These are phyloP conservation scores for Nicotiana tabacum DNA, from an alignment of 257 asterid genomes.

Conservation along the genomic window DNA sequence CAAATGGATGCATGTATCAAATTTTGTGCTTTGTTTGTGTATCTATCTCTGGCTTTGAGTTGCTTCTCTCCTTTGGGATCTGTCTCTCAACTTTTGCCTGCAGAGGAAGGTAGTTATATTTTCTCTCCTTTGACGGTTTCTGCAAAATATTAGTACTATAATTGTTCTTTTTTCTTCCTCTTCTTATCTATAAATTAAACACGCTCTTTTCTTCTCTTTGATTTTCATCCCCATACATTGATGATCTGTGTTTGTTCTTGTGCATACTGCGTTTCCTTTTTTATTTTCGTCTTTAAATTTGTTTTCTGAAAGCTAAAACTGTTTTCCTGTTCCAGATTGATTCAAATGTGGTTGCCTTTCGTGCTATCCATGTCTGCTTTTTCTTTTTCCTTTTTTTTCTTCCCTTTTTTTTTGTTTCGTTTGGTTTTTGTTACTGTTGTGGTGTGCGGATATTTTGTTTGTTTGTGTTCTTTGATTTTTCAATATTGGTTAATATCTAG, in stretches of 20 bases:
- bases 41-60: background rate
- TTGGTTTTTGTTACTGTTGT: background rate
- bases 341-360: background rate
- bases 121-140: background rate
- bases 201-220: background rate
- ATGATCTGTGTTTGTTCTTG: background rate
- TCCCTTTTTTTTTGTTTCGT: background rate
- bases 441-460: background rate
- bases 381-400: background rate
- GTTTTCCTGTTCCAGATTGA: background rate
- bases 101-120: constrained; percentile 9
- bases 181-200: background rate
- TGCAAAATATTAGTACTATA: background rate
- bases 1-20: background rate
- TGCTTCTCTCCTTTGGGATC: background rate
- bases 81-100: constrained; percentile 9
- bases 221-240: background rate
- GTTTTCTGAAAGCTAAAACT: background rate
- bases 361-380: background rate
- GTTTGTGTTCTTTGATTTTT: background rate
- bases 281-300: background rate
- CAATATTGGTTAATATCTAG: background rate
- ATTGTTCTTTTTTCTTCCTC: background rate
- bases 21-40: background rate
- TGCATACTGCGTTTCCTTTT: background rate